Base-by-base conservation (phyloP, 495 filamentous ascomycete species). In the Aspergillus ostianus region DNA sequence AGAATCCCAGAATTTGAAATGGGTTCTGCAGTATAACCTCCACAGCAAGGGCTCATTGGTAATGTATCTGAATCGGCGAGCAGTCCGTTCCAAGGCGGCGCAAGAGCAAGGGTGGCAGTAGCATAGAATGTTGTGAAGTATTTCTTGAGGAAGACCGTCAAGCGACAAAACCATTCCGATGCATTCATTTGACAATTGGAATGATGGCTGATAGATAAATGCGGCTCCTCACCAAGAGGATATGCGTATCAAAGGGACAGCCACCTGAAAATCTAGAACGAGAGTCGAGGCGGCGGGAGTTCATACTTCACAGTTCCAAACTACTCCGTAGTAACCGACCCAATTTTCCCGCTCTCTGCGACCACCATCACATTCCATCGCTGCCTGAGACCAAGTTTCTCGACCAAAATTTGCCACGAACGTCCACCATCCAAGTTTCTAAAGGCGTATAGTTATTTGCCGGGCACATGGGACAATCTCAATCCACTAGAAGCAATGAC, bases 11-110 rank as follows among this genome's bases (percentile, higher is more conserved):
- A 83, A 90, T 50, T 71, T 79, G 71, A 89, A 96, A 15, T 79
- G 70, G 18, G 67, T 71, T 30, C 69, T 68, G 70, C 94, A 98
- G 67, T 92, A 85, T 66, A 82, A 71, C 53, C 86, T 87, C 92
- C 93, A 97, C 59, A 96, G 74, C 15, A 92, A 71, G 23, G 88
- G 84, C 57, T 90, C 87, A 57, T 85, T 83, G 21, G 84, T 82
- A 44, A 93, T 74, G 53, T 78, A 73, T 62, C 84, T 73, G 66
- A 93, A 86, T 52, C 84, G 83, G 53, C 78, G 84, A 53, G 85
- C 90, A 13, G 88, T 80, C 30, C 73, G 71, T 62, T 88, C 82
- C 55, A 93, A 55, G 17, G 75, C 66, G 26, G 77, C 66, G 54
- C 65, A 69, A 23, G 70, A 71, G 20, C 51, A 46, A 21, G 89